These are phyloP conservation scores for Tulasnella sp. DNA, from an alignment of 768 basidiomycete genomes.

Conservation along the genomic window DNA sequence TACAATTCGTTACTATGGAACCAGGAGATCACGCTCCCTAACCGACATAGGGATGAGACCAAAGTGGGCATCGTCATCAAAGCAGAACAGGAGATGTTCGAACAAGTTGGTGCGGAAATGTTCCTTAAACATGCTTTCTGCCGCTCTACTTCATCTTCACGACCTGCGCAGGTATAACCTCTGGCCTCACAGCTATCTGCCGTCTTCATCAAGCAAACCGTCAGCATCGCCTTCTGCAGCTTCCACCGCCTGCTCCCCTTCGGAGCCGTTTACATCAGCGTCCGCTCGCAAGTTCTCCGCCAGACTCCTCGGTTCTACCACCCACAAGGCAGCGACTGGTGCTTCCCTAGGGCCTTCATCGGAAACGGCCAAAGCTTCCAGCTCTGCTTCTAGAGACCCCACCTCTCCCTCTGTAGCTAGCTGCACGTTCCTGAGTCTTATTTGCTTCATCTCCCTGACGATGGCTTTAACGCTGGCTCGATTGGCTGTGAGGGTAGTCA, in stretches of 20 bases:
- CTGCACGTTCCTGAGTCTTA: conserved; percentile 30
- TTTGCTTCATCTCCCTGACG: conserved; percentile 57
- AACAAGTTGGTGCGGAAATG: not conserved
- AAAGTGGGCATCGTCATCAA: not conserved
- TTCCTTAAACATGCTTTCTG: not conserved
- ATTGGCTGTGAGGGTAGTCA: conserved; percentile 90
- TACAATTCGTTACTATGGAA: not conserved
- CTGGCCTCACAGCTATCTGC: not conserved
- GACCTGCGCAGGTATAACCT: not conserved
- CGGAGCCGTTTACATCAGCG: not conserved
- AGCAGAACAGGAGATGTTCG: not conserved
- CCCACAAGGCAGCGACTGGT: conserved; percentile 56
- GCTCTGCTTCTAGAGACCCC: conserved; percentile 25
- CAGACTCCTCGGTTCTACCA: conserved; percentile 74
- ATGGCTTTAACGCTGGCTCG: conserved; percentile 70
- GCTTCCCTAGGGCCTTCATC: conserved; percentile 30
- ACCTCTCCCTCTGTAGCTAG: conserved; percentile 35
- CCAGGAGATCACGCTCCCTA: not conserved
- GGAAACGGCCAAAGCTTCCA: conserved; percentile 8
- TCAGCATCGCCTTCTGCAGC: not conserved
- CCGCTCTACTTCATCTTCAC: not conserved
- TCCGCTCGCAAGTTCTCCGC: conserved; percentile 46
- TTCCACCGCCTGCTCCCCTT: not conserved
- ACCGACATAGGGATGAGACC: not conserved
- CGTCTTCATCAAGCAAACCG: not conserved